These are phyloP conservation scores for Suzukiozyma palmioleophila DNA, from an alignment of 1,139 yeast genomes.

Conservation along the genomic window DNA sequence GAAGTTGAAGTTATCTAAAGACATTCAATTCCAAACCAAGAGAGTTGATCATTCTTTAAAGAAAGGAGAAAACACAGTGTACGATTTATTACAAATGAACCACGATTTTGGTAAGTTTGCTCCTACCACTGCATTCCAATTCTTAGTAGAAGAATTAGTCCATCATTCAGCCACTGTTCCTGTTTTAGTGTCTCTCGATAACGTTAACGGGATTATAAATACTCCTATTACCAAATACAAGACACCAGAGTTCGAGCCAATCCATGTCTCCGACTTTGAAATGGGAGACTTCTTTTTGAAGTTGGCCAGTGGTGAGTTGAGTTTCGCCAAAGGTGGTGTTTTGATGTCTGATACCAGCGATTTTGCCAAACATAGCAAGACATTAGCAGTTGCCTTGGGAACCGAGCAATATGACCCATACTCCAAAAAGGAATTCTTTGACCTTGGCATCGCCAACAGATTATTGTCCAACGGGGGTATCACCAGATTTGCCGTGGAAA, in stretches of 20 bases:
- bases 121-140: slow-evolving; percentile 41
- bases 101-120: slow-evolving; percentile 37
- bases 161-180: slow-evolving; percentile 46
- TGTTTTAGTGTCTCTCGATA: slow-evolving; percentile 69
- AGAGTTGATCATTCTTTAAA: slow-evolving; percentile 32
- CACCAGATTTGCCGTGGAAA: slow-evolving; percentile 42
- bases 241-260: slow-evolving; percentile 50
- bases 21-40: slow-evolving; percentile 30
- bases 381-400: slow-evolving; percentile 61
- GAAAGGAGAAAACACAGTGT: slow-evolving; percentile 41
- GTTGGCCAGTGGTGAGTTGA: slow-evolving; percentile 50
- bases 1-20: slow-evolving; percentile 47
- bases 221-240: slow-evolving; percentile 57
- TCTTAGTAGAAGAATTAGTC: slow-evolving; percentile 51
- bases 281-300: slow-evolving; percentile 58
- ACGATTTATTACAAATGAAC: slow-evolving; percentile 33
- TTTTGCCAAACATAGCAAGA: slow-evolving; percentile 21
- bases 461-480: slow-evolving; percentile 47
- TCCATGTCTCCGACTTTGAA: slow-evolving; percentile 64
- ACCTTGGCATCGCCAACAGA: slow-evolving; percentile 47
- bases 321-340: slow-evolving; percentile 59
- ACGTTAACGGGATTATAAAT: slow-evolving; percentile 62
- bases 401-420: slow-evolving; percentile 55
- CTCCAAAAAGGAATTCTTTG: slow-evolving; percentile 47
- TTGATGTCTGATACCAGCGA: slow-evolving; percentile 53